Evolutionary conservation across 1,284 basidiomycete genomes (phyloP), one percentile per base, ranked within the genome.

Genomic region (Puccinia horiana): DNA sequence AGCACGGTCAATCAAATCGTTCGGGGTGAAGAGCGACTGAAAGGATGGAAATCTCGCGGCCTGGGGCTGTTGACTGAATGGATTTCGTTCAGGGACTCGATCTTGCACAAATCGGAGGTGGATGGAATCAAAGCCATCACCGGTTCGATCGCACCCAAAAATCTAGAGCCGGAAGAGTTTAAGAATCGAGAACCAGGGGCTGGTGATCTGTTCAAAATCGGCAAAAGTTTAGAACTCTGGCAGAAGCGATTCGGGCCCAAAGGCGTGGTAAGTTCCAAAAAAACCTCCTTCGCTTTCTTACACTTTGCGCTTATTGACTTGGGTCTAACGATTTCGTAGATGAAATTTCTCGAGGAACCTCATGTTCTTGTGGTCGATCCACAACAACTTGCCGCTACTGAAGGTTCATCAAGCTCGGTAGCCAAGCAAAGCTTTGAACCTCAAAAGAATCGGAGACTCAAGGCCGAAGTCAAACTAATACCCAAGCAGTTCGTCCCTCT

Each of bases 1-100:
- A 95, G 98, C 88, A 98, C 96, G 0, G 92, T 93, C 23, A 92
- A 93, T 86, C 96, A 94, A 87, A 96, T 96, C 86, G 94, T 99
- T 0, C 90, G 92, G 35, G 95, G 96, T 1, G 95, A 98, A 86
- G 95, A 98, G 85, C 88, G 90, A 2, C 89, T 98, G 37, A 91
- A 90, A 3, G 86, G 89, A 11, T 98, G 96, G 96, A 92, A 92
- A 84, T 92, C 96, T 56, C 90, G 96, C 40, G 94, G 95, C 8
- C 90, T 98, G 14, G 92, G 92, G 0, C 91, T 95, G 12, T 92
- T 99, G 29, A 91, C 94, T 83, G 96, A 98, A 85, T 93, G 94
- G 86, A 90, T 89, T 63, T 89, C 90, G 80, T 88, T 95, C 26
- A 89, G 92, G 29, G 90, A 89, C 63, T 91, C 91, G 65, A 93